Base-by-base conservation (phyloP, 2,329 filamentous ascomycete genomes). In the Zarea fungicola region DNA sequence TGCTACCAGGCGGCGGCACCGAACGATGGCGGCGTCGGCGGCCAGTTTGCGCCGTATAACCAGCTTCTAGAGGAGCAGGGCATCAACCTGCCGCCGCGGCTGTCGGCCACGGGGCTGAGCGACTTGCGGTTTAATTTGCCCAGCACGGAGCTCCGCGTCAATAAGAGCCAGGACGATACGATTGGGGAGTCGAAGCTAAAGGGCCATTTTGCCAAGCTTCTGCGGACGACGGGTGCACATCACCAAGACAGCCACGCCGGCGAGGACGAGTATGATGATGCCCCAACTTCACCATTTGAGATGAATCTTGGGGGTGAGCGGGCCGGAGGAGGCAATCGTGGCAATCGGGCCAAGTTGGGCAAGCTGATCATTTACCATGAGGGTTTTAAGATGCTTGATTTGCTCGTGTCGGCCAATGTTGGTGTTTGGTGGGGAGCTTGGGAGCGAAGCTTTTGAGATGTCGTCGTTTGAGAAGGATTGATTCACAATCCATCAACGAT, bases 371-470 rank as follows among this genome's bases (percentile, higher is more conserved):
- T 99, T 31, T 81, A 90, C 58, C 83, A 92, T 49, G 91, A 95
- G 60, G 93, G 93, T 0, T 70, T 95, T 55, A 95, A 95, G 72
- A 97, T 99, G 92, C 68, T 97, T 59, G 93, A 99, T 72, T 66
- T 99, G 51, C 74, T 95, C 0, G 89, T 99, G 18, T 89, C 92
- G 4, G 87, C 90, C 10, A 96, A 96, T 62, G 80, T 99, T 69
- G 89, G 87, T 1, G 72, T 97, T 14, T 99, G 91, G 89, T 97
- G 92, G 91, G 83, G 84, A 58, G 83, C 87, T 4, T 96, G 90
- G 79, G 85, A 89, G 58, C 75, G 71, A 59, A 74, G 68, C 61
- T 70, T 69, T 51, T 70, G 55, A 60, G 21, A 26, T 42, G 13
- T 16, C 29, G 23, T 11, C 6, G 22, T 36, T 16, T 34, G 19